Evolutionary conservation across 2,329 filamentous ascomycete genomes (phyloP), one percentile per base, ranked within the genome.

Genomic region (Xylariaceae sp.): DNA sequence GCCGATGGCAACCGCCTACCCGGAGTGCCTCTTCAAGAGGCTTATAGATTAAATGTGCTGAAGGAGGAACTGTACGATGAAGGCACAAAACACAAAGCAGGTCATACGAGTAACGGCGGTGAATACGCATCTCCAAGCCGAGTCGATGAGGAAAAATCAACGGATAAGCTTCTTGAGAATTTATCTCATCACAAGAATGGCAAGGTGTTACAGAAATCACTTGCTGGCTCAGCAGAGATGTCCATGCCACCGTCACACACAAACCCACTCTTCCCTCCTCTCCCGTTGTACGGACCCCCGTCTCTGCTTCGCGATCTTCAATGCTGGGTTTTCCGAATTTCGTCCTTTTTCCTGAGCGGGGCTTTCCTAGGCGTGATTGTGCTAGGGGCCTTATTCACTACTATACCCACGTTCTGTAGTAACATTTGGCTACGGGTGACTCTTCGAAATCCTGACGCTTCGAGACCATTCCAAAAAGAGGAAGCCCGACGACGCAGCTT

Each of bases 231-330:
- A 13, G 61, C 83, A 15, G 70, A 72, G 36, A 73, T 68, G 53
- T 67, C 78, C 11, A 80, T 79, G 73, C 86, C 88, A 0, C 84
- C 85, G 1, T 85, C 85, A 6, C 81, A 84, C 59, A 92, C 89
- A 2, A 87, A 92, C 61, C 88, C 90, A 3, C 75, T 96, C 4
- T 97, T 97, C 61, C 92, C 92, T 5, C 89, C 91, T 2, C 72
- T 96, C 7, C 92, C 92, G 0, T 76, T 91, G 1, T 96, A 96
- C 64, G 89, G 89, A 0, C 87, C 91, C 0, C 85, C 91, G 0
- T 86, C 88, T 0, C 45, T 82, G 0, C 53, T 87, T n/a, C 80
- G 85, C 41, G 78, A 83, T 26, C 26, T 91, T 1, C 87, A 92
- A 60, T 89, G 84, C 66, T 70, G 79, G 24, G 74, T 80, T 13